Conservation (phyloP, 371 early-diverging fungal genomes). For the Mucor sp. region DNA sequence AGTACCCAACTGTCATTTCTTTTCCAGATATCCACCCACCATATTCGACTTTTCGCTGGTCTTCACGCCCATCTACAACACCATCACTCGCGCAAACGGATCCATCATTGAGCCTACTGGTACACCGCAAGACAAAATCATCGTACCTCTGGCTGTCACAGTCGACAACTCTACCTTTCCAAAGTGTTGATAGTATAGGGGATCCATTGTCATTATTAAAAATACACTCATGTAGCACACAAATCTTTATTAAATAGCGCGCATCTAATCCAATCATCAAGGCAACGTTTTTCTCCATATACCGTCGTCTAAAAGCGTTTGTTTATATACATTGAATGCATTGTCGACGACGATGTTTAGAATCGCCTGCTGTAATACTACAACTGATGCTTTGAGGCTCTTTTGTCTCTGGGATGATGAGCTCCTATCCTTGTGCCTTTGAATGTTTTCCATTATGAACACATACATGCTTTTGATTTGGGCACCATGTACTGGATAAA, state of each 20-base stretch:
- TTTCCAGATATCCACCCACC: slow-evolving; percentile 25
- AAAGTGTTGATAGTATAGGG: slow-evolving; percentile 20
- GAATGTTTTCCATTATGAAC: too few species aligned
- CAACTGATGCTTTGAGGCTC: too few species aligned
- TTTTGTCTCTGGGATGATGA: too few species aligned
- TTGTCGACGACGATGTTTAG: too few species aligned
- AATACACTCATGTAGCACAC: not conserved
- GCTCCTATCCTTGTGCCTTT: too few species aligned
- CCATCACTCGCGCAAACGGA: not conserved
- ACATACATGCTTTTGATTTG: too few species aligned
- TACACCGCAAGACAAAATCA: slow-evolving; percentile 13
- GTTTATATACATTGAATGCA: not conserved
- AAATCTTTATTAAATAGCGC: not conserved
- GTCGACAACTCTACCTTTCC: slow-evolving; percentile 26
- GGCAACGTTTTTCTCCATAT: slow-evolving; percentile 2
- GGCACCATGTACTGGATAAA: too few species aligned
- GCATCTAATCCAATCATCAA: not conserved
- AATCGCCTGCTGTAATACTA: too few species aligned
- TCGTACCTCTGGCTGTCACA: slow-evolving; percentile 13
- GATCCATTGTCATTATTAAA: not conserved
- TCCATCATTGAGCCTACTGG: slow-evolving; percentile 1
- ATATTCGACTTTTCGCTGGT: slow-evolving; percentile 24
- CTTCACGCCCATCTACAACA: slow-evolving; percentile 17
- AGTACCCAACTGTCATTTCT: slow-evolving; percentile 29
- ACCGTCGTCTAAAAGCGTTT: not conserved